Base-by-base conservation (phyloP, 305 asterid species). In the Lippia alba region DNA sequence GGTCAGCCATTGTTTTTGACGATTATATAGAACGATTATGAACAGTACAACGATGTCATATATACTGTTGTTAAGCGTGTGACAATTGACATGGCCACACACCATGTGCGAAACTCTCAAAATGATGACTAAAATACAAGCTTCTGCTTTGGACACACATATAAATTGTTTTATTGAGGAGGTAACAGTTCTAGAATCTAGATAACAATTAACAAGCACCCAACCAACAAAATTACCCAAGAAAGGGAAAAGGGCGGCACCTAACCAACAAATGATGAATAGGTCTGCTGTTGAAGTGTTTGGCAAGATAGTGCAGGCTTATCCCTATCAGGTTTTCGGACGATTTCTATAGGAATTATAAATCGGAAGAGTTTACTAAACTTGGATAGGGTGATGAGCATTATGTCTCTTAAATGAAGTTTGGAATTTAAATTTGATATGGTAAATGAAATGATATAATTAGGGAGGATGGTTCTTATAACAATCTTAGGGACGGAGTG, bases 81-180 rank as follows among this genome's bases (percentile, higher is more conserved):
- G n/a, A n/a, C n/a, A n/a, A n/a, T 24, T 55, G 70, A 74, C 30
- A 67, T 67, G 71, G 60, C 55, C 61, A 62, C 61, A 5, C 61
- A 63, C 36, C 81, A 77, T 67, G 81, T 72, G 81, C 53, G 12
- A 41, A 70, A 69, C 48, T 62, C 69, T 64, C 61, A 69, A 71
- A 34, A 55, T 41, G 34, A 66, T 53, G 46, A 76, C 32, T 56
- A 71, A 7, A 55, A 66, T 34, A 54, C 41, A 24, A 41, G 19
- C 46, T 53, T 74, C 36, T 0, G 7, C 5, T 62, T 55, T 49
- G 67, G 71, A 56, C 58, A 36, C 10, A 71, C 1, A 20, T 39
- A 9, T 15, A 8, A 20, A 45, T 15, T 62, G 6, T 36, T 36
- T 36, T 41, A 33, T n/a, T 56, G 66, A 72, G 55, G 14, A 11